Base-by-base conservation (phyloP, 495 filamentous ascomycete species). In the Aspergillus ostianus region DNA sequence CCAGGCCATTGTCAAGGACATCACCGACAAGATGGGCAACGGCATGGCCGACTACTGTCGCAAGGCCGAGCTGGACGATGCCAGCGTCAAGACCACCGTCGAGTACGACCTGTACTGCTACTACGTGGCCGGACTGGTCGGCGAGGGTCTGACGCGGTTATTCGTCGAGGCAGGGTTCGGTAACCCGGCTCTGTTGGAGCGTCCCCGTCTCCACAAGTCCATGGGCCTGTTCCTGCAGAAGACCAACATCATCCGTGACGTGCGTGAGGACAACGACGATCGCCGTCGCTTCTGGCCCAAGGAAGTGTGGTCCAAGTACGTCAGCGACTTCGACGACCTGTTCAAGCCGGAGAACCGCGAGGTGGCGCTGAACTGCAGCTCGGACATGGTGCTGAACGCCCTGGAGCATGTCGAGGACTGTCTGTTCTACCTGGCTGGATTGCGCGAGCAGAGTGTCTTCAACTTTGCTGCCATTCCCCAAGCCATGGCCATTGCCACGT, bases 381-480 rank as follows among this genome's bases (percentile, higher is more conserved):
- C 92, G 0, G 92, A 98, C 65, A 95, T 98, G 93, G 86, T 97
- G 20, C 77, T 98, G 45, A 90, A 93, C 57, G 88, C 93, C 19
- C 82, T 98, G 50, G 82, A 85, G 70, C 92, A 96, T 63, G 91
- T 86, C 29, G 91, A 96, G 61, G 91, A 98, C 65, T 97, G 93
- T 74, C 77, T 98, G 9, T 98, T 92, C 79, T 98, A 98, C 79
- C 90, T 98, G 76, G 95, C 95, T 21, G 95, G 92, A 20, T 82
- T 98, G 48, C 90, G 89, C 58, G 94, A 98, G 72, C 94, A 98
- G 77, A 94, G 90, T 71, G 92, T 97, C n/a, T 98, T 98, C 88
- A 98, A 98, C 80, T 98, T 98, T 71, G 91, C 91, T 47, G 93
- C 95, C 47, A 98, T 98, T 65, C 94, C 94, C n/a, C 94, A 98